Conservation (phyloP, 495 filamentous ascomycete species). For the Trichoderma virens region DNA sequence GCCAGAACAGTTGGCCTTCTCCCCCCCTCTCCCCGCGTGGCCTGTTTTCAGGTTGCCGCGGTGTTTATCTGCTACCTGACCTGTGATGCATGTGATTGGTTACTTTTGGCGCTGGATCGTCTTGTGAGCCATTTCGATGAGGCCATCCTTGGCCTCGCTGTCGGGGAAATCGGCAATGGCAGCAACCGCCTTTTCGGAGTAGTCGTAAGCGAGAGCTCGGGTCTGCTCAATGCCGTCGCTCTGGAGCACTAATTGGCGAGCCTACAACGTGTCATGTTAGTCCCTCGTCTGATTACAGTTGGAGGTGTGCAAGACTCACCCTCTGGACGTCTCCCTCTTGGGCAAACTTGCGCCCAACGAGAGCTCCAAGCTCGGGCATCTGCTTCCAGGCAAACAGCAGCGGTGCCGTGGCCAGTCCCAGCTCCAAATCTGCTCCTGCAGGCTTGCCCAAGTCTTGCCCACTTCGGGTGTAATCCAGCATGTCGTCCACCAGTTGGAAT, state of each 20-base stretch:
- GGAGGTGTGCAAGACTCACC: conserved; percentile 43
- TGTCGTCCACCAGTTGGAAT: conserved; percentile 97
- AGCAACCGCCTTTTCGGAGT: conserved; percentile 76
- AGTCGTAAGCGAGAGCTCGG: conserved; percentile 78
- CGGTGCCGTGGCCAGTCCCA: conserved; percentile 93
- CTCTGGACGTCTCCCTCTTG: conserved; percentile 73
- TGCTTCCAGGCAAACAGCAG: conserved; percentile 94
- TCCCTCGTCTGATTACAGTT: conserved; percentile 9
- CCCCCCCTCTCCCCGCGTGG: neutral
- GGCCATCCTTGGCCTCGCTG: conserved; percentile 82
- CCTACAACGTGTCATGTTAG: conserved; percentile 42
- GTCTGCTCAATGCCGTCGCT: conserved; percentile 90
- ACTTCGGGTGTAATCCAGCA: conserved; percentile 90
- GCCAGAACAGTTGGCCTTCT: neutral
- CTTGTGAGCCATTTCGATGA: conserved; percentile 90
- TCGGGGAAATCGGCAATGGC: conserved; percentile 78
- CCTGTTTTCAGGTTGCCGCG: neutral
- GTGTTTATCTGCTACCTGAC: neutral
- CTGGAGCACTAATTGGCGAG: conserved; percentile 69
- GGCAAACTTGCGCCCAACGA: conserved; percentile 88
- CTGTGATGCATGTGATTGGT: conserved; percentile 4
- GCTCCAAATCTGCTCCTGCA: conserved; percentile 85
- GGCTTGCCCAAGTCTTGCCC: conserved; percentile 86
- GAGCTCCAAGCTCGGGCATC: conserved; percentile 69
- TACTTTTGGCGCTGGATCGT: conserved; percentile 84